Base-by-base conservation (phyloP, 2,329 filamentous ascomycete species). In the Helminthosporium solani region DNA sequence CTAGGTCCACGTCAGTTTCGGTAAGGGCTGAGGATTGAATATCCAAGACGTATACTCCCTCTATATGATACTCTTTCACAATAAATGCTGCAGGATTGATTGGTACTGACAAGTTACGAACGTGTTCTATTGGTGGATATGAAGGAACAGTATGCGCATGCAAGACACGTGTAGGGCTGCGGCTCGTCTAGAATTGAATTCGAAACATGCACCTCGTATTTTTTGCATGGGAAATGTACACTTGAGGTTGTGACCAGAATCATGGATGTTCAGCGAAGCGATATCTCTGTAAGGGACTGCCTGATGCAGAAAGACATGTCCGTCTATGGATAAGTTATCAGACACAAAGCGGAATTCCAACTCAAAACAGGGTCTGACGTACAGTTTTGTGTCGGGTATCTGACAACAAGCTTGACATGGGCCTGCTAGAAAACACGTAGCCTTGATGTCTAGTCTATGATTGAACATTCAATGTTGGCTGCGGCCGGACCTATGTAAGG, bases 101-200 rank as follows among this genome's bases (percentile, higher is more conserved):
- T n/a, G n/a, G n/a, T n/a, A n/a, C n/a, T n/a, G n/a, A n/a, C n/a
- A n/a, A n/a, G n/a, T n/a, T n/a, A n/a, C n/a, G n/a, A n/a, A n/a
- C n/a, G n/a, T n/a, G 33, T 21, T 21, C 12, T 21, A 37, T 37
- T 37, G 19, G 37, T 16, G 37, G 37, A 40, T n/a, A 25, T 25
- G 33, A 19, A 12, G 7, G 16, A 16, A 12, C 11, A n/a, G 14
- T 14, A 31, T 31, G 14, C 14, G 14, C 27, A 40, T 31, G 38
- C 38, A 25, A 35, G 50, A 50, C 49, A 56, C 53, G 53, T 56
- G 56, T 53, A 49, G 40, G 28, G 7, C 16, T 36, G 41, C 52
- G 49, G 47, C 44, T 57, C 47, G 55, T 46, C 40, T 18, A 20
- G 23, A 16, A 40, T 35, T 31, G 38, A 20, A 30, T 8, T 16